A percentile compares a stretch with the other conserved stretches of the same genome.
Evolutionary conservation across 139 green algal genomes (phyloP).

Genomic region (Ettlia oleoabundans): DNA sequence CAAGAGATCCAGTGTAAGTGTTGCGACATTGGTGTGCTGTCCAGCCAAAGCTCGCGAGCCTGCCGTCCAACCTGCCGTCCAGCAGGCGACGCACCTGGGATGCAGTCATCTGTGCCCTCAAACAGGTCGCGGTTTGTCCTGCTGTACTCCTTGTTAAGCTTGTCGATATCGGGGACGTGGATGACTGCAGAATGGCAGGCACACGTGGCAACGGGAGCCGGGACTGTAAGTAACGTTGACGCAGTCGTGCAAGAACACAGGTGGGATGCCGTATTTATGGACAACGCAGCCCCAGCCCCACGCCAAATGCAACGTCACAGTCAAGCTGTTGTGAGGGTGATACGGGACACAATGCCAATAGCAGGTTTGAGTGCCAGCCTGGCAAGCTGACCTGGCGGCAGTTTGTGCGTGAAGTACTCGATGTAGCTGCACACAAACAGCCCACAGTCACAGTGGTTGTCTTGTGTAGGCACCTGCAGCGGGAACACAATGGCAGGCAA

Average conservation of each 20-base stretch:
- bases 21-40: not conserved
- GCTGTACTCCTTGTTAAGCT: not conserved
- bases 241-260: not conserved
- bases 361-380: not conserved
- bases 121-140: conserved; percentile 28
- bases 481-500: not conserved
- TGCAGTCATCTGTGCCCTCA: not conserved
- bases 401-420: conserved; percentile 76
- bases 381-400: conserved; percentile 29
- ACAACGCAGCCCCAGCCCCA: not conserved
- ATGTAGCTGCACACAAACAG: conserved; percentile 90
- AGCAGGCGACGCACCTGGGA: not conserved
- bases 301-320: too few relatives aligned
- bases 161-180: not conserved
- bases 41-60: too few relatives aligned
- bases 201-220: not conserved
- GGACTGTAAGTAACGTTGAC: too few relatives aligned
- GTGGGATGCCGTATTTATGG: not conserved
- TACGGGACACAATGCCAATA: not conserved
- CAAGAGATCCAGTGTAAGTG: not conserved
- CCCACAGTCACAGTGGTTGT: conserved; percentile 94
- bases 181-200: not conserved
- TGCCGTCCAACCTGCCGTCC: too few relatives aligned
- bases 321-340: not conserved
- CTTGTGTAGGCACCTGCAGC: conserved; percentile 68